A percentile compares a stretch with the other conserved stretches of the same genome.
phyloP scores from a whole-genome alignment of 2,329 filamentous ascomycete species.

The Penicillium vulpinum region DNA sequence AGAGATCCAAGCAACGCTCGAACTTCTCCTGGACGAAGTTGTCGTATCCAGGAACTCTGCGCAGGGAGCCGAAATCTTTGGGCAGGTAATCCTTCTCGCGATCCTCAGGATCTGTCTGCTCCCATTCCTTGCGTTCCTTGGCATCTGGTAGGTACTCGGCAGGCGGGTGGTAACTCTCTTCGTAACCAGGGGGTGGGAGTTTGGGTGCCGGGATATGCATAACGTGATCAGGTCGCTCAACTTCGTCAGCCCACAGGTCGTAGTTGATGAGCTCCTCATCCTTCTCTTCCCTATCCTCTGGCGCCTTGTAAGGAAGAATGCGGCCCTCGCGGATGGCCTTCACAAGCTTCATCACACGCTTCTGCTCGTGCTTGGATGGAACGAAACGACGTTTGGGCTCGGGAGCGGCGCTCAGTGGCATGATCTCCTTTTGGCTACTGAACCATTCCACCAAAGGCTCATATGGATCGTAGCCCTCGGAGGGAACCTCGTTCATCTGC shows the following conservation, averaged over 20 bases:
- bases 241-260: constrained; percentile 94
- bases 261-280: constrained; percentile 72
- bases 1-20: constrained; percentile 90
- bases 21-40: constrained; percentile 93
- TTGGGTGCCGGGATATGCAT: constrained; percentile 98
- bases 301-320: constrained; percentile 85
- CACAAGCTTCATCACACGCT: constrained; percentile 95
- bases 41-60: constrained; percentile 89
- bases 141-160: constrained; percentile 87
- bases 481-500: constrained; percentile 82
- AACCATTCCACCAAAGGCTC: constrained; percentile 95
- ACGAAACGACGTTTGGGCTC: constrained; percentile 95
- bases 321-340: constrained; percentile 91
- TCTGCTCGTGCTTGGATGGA: constrained; percentile 94
- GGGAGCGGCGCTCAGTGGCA: constrained; percentile 91
- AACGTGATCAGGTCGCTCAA: constrained; percentile 74
- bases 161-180: constrained; percentile 94
- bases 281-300: constrained; percentile 70
- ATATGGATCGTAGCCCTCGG: constrained; percentile 90
- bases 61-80: constrained; percentile 75
- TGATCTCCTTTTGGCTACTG: constrained; percentile 82
- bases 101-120: constrained; percentile 83
- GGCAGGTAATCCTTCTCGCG: constrained; percentile 86
- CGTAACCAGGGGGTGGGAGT: constrained; percentile 86
- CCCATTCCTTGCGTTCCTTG: constrained; percentile 81